Base-by-base conservation (phyloP, 495 filamentous ascomycete genomes). In the Bathelium albidoporum region DNA sequence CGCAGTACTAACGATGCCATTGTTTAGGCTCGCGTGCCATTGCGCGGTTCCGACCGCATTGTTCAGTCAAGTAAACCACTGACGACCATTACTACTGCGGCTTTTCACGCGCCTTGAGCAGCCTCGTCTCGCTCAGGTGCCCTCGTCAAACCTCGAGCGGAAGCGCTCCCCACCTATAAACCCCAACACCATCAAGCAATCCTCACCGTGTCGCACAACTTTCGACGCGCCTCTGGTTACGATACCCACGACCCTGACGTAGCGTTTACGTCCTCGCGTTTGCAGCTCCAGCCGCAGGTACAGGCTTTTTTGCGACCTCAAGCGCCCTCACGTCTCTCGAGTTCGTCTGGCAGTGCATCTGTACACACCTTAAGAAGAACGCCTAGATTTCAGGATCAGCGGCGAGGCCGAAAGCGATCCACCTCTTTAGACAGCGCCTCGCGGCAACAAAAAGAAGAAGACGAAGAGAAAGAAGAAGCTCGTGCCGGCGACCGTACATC, bases 231-330 rank as follows among this genome's bases (percentile, higher is more conserved):
- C 24, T 55, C 49, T 29, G 49, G 49, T 55, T 55, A 55, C 49
- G 49, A 55, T 55, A n/a, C 49, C 49, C 49, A 55, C 49, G 49
- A 55, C 49, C 24, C 49, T 55, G 49, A 55, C 49, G 49, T 16
- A 55, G 49, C 49, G 49, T 55, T 55, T 55, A 55, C 24, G 29
- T 55, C 49, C 22, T 55, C 49, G 20, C 49, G 49, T 55, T 55
- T 55, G 16, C 49, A 55, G 49, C 49, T 55, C 12, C 49, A 55
- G 49, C 49, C 49, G 49, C 49, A 55, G 49, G 49, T 55, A 28
- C 49, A 55, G 49, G 49, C 49, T 55, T 55, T 55, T 55, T 55
- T 29, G 29, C 49, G 49, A 55, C 49, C 49, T 24, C 49, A 55
- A 55, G 49, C 49, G 4, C 49, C 49, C 49, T 55, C 49, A 28